These are phyloP conservation scores for Poterioochromonas sp. DNA, from an alignment of 352 stramenopile species.

Conservation along the genomic window DNA sequence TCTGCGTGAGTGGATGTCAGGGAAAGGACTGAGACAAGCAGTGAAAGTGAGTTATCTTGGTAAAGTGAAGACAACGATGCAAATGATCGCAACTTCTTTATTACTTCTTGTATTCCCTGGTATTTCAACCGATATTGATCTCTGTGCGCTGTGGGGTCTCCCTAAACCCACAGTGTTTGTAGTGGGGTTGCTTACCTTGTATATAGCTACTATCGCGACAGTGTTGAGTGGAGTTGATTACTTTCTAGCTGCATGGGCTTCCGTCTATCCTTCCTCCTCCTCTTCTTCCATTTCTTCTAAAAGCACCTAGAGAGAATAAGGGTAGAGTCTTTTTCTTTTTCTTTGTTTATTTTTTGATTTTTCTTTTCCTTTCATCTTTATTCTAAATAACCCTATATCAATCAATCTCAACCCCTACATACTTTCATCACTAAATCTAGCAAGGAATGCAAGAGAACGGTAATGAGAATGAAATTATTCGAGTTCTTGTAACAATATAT, in stretches of 20 bases:
- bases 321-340: too few species aligned
- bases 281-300: too few species aligned
- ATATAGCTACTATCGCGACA: neutral
- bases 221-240: neutral
- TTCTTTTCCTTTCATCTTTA: too few species aligned
- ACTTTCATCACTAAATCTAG: too few species aligned
- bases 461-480: too few species aligned
- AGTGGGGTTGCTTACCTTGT: neutral
- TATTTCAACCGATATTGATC: neutral
- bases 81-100: constrained; percentile 12
- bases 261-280: too few species aligned
- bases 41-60: constrained; percentile 41
- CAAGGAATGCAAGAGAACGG: too few species aligned
- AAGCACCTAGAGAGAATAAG: too few species aligned
- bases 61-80: constrained; percentile 34
- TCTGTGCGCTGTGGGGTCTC: neutral
- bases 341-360: too few species aligned
- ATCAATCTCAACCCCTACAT: too few species aligned
- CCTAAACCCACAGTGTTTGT: neutral
- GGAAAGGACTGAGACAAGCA: constrained; percentile 21
- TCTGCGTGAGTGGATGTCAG: constrained; percentile 49
- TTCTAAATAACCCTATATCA: too few species aligned
- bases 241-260: constrained; percentile 5
- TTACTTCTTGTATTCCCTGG: constrained; percentile 5
- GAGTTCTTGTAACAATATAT: too few species aligned